These are phyloP conservation scores for Dendrobium huoshanense DNA, from an alignment of 106 monocot species.

Conservation along the genomic window DNA sequence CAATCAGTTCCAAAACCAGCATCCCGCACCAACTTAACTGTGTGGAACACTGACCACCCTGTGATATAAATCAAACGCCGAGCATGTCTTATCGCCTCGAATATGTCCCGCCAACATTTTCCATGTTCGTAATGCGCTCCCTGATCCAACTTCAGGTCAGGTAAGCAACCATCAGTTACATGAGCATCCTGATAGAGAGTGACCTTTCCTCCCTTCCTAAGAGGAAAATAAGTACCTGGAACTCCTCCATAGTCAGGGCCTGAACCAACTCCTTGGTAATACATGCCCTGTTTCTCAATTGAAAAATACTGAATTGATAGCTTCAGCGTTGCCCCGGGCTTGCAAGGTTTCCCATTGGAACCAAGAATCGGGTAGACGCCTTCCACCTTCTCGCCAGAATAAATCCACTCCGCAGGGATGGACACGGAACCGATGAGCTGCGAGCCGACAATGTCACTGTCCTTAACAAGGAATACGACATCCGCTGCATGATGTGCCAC, in stretches of 20 bases:
- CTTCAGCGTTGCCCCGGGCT: slow-evolving; percentile 47
- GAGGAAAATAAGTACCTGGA: slow-evolving; percentile 74
- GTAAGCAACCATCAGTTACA: slow-evolving; percentile 67
- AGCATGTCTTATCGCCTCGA: slow-evolving; percentile 58
- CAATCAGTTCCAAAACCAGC: slow-evolving; percentile 9
- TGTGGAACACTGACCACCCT: slow-evolving; percentile 91
- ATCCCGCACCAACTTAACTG: slow-evolving; percentile 58
- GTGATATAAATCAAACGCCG: slow-evolving; percentile 68
- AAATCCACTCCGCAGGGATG: slow-evolving; percentile 54
- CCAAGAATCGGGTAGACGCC: slow-evolving; percentile 58
- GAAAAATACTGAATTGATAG: slow-evolving; percentile 74
- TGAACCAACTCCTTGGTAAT: slow-evolving; percentile 46
- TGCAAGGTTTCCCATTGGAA: slow-evolving; percentile 68
- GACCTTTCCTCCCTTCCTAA: slow-evolving; percentile 56
- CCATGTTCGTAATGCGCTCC: slow-evolving; percentile 58
- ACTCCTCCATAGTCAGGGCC: slow-evolving; percentile 65
- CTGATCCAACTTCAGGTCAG: slow-evolving; percentile 44
- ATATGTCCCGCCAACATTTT: slow-evolving; percentile 83
- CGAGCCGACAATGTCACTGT: slow-evolving; percentile 74
- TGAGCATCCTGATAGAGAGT: slow-evolving; percentile 90
- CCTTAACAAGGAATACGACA: slow-evolving; percentile 68
- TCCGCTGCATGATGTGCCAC: slow-evolving; percentile 75
- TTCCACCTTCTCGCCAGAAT: slow-evolving; percentile 52
- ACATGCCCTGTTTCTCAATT: slow-evolving; percentile 47
- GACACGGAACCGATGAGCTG: slow-evolving; percentile 71